Conservation (phyloP, 768 basidiomycete genomes). For the Lanmaoa pseudosensibilis region DNA sequence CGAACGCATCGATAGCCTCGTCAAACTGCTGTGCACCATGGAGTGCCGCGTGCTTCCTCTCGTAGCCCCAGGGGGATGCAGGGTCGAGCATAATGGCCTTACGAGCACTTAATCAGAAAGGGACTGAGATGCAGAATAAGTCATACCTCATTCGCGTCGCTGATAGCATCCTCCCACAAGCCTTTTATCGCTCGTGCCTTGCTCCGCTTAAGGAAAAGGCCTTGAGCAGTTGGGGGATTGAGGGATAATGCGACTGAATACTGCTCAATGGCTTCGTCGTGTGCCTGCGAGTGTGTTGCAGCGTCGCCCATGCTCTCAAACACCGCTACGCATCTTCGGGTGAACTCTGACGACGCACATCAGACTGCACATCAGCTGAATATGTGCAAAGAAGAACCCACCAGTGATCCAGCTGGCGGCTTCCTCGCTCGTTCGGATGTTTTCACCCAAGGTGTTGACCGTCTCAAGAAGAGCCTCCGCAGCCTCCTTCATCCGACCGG, state of each 20-base stretch:
- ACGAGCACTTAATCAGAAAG: not conserved
- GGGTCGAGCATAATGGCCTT: conserved; percentile 8
- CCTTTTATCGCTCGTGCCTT: conserved; percentile 5
- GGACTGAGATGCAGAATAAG: not conserved
- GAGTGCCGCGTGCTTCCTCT: conserved; percentile 8
- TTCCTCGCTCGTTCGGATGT: not conserved
- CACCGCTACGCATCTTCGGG: not conserved
- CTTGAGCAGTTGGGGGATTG: not conserved
- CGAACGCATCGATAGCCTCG: conserved; percentile 6
- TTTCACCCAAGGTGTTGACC: conserved; percentile 1
- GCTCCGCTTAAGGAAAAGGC: conserved; percentile 16
- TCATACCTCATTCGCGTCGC: conserved; percentile 14
- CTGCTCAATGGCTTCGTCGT: conserved; percentile 15
- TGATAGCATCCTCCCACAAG: conserved; percentile 16
- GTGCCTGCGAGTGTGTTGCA: not conserved
- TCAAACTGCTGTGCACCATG: conserved; percentile 5
- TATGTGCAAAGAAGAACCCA: not conserved
- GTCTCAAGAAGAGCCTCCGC: conserved; percentile 12
- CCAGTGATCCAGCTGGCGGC: conserved; percentile 6
- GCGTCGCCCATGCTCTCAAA: conserved; percentile 15
- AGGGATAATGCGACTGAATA: conserved; percentile 17
- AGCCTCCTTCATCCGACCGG: conserved; percentile 10
- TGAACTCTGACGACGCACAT: conserved; percentile 1
- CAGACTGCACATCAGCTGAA: not conserved
- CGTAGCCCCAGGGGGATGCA: conserved; percentile 5